Conservation (phyloP, 2,329 filamentous ascomycete genomes). For the Pseudogymnoascus sp. region DNA sequence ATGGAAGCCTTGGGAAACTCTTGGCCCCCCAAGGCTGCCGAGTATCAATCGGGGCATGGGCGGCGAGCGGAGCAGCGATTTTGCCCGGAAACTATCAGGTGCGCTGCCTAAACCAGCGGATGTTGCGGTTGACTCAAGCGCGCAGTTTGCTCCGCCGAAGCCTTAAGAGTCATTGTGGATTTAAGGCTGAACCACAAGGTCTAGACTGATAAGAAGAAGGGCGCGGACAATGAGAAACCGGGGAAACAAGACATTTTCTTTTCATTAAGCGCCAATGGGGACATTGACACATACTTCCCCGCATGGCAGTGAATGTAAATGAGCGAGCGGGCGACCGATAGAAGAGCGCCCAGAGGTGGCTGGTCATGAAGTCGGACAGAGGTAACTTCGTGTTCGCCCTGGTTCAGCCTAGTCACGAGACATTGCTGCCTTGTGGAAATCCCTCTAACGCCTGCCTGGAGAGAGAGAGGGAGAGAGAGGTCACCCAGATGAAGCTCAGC, state of each 20-base stretch:
- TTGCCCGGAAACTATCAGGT: slow-evolving; percentile 1
- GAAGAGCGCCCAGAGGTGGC: background rate
- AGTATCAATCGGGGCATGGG: slow-evolving; percentile 7
- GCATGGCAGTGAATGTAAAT: background rate
- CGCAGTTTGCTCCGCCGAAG: slow-evolving; percentile 3
- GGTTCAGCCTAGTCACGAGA: slow-evolving; percentile 3
- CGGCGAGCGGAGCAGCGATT: background rate
- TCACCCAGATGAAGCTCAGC: background rate
- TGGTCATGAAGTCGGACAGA: background rate
- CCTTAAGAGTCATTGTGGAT: slow-evolving; percentile 4
- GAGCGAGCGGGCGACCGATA: background rate
- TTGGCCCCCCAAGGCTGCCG: background rate
- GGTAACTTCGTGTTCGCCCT: background rate
- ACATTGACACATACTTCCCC: background rate
- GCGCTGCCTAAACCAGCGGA: slow-evolving; percentile 3
- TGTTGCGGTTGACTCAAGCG: slow-evolving; percentile 4
- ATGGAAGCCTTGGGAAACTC: slow-evolving; percentile 4
- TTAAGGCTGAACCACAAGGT: background rate
- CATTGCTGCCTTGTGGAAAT: background rate
- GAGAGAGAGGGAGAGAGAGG: background rate
- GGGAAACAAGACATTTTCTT: background rate
- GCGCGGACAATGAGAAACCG: background rate
- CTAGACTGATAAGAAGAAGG: slow-evolving; percentile 2
- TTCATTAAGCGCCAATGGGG: background rate
- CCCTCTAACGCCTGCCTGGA: background rate